Evolutionary conservation across 352 stramenopile species (phyloP), one percentile per base, ranked within the genome.

Genomic region (Phytophthora aleatoria): DNA sequence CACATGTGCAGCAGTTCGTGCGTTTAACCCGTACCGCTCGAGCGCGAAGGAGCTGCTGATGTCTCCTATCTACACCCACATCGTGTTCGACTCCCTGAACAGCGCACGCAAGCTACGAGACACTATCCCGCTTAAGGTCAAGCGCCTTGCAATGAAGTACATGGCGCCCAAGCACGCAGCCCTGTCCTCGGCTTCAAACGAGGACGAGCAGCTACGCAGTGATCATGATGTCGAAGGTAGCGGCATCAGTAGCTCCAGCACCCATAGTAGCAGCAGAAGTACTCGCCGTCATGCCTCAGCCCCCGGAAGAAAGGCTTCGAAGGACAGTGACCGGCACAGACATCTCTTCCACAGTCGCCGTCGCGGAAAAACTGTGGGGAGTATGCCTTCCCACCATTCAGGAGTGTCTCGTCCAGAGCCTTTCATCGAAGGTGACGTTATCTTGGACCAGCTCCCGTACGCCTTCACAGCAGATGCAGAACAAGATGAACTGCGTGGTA

Each of bases 21-120:
- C 83, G n/a, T 95, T 81, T 61, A 95, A 95, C 47, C 86, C 86
- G 54, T 95, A 95, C 51, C 83, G 83, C 3, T 60, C 64, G 55
- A 76, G 89, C 44, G 52, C 58, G 2, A 69, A 76, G 15, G 67
- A 79, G 42, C 65, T 64, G 15, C n/a, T 69, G 44, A 80, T 80
- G 49, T 94, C 85, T 27, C 68, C 85, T 10, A 70, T 81, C n/a
- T 94, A 94, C 50, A 78, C 66, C 2, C 85, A 94, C 53, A 82
- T 94, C 24, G 78, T 73, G 42, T 61, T 79, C 9, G 68, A 83
- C 35, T 91, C 83, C 6, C 41, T 91, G n/a, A 71, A 71, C 28
- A 85, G 74, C 35, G 78, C 79, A 8, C 67, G 74, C 2, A 60
- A 90, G 5, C 15, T 90, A 35, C 83, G 85, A 31, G 80, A 91